These are phyloP conservation scores for Collariella sp. DNA, from an alignment of 495 filamentous ascomycete genomes.

Conservation along the genomic window DNA sequence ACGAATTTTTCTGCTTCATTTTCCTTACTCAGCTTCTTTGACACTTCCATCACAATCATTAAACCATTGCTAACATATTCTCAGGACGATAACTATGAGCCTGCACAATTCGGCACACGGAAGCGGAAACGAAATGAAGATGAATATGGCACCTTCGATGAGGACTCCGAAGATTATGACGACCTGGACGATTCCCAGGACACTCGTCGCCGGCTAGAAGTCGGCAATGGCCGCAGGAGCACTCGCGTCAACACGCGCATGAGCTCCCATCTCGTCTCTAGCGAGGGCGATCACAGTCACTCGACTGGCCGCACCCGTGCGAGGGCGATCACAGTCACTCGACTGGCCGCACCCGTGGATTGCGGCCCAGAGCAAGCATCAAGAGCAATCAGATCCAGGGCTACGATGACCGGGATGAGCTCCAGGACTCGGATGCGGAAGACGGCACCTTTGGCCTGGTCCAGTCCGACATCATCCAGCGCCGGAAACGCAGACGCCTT, in stretches of 20 bases:
- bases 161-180: constrained; percentile 24
- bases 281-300: constrained; percentile 9
- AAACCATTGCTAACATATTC: background rate
- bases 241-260: constrained; percentile 21
- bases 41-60: background rate
- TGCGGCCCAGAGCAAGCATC: constrained; percentile 1
- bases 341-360: background rate
- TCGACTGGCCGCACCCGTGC: background rate
- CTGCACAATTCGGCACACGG: constrained; percentile 4
- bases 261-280: constrained; percentile 18
- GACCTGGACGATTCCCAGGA: background rate
- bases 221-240: constrained; percentile 1
- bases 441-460: constrained; percentile 28
- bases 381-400: background rate
- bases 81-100: constrained; percentile 1
- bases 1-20: background rate
- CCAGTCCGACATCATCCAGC: constrained; percentile 32
- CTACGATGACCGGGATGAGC: constrained; percentile 38
- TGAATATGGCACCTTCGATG: constrained; percentile 14
- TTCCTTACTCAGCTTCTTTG: background rate
- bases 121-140: constrained; percentile 21
- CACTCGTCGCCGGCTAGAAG: constrained; percentile 1
- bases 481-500: background rate
- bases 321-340: constrained; percentile 8
- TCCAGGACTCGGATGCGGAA: constrained; percentile 29